Evolutionary conservation across 208 protist species (phyloP), one percentile per base, ranked within the genome.

Genomic region (Trypanosoma cruzi): DNA sequence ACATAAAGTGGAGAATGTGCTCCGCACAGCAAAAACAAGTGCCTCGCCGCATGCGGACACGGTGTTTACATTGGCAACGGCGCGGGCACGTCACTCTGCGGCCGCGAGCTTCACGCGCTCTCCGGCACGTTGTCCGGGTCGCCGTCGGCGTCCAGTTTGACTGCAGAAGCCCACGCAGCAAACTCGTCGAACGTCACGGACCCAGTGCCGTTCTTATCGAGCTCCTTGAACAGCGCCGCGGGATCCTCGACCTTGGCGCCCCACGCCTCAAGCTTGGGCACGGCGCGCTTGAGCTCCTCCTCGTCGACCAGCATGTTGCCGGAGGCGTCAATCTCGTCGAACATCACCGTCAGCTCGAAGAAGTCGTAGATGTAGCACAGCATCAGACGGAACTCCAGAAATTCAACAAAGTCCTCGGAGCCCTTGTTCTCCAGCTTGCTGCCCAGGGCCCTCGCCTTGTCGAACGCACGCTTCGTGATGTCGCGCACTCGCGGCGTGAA

Each of bases 161-260:
- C 34, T 10, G 66, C 75, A 0, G 79, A 57, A 34, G 75, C 82
- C 87, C 81, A 95, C n/a, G 69, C 67, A 24, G 84, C 80, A 62
- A 96, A 83, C 75, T 96, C 88, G 69, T 93, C 81, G 56, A 96
- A 94, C 28, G 86, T 80, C 49, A 96, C 83, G 64, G 81, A 61
- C 37, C 89, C 88, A 36, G 83, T 80, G 59, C 64, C 66, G 79
- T 94, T 89, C 46, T 50, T 71, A 63, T 93, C 88, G 53, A 94
- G 87, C 60, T 80, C 54, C 62, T 87, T 82, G 81, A 93, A 96
- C 22, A 77, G 72, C n/a, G 63, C 64, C n/a, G 75, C 79, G 7
- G 86, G 63, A 53, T 93, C 79, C 0, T 53, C 52, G n/a, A 90
- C 86, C 49, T 76, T 68, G 24, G 83, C 54, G 42, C 87, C 86